phyloP scores from a whole-genome alignment of 139 green algal genomes.

The Diplosphaera chodatii region DNA sequence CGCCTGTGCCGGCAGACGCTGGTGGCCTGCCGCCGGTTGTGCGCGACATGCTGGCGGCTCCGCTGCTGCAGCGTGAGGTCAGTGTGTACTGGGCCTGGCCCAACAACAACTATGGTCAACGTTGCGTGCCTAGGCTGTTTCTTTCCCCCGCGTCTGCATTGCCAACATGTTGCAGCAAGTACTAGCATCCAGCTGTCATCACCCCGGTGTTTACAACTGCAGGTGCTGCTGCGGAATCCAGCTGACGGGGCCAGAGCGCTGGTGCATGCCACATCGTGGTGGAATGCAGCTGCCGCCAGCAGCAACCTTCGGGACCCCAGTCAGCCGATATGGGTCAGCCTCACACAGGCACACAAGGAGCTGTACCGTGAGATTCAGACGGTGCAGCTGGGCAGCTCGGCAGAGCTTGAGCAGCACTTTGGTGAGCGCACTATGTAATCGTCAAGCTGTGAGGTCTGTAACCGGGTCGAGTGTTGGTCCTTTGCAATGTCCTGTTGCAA shows the following conservation, averaged over 20 bases:
- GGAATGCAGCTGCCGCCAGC: constrained; percentile 57
- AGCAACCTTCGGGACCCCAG: constrained; percentile 46
- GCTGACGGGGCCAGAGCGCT: constrained; percentile 38
- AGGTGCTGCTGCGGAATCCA: constrained; percentile 42
- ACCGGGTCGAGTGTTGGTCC: too few relatives aligned
- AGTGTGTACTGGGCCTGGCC: too few relatives aligned
- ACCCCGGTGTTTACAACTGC: neutral
- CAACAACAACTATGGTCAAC: too few relatives aligned
- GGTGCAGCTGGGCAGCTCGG: constrained; percentile 60
- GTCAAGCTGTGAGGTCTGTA: too few relatives aligned
- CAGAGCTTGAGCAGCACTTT: constrained; percentile 45
- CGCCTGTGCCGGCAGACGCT: constrained; percentile 27
- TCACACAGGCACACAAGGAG: constrained; percentile 69
- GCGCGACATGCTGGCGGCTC: constrained; percentile 39
- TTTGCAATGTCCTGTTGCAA: too few relatives aligned
- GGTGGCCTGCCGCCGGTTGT: constrained; percentile 34
- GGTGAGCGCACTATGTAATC: too few relatives aligned
- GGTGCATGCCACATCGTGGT: constrained; percentile 92
- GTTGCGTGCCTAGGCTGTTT: too few relatives aligned
- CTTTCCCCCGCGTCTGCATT: too few relatives aligned
- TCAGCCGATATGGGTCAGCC: constrained; percentile 79
- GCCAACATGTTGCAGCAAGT: too few relatives aligned
- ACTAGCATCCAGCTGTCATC: too few relatives aligned
- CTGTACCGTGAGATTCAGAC: constrained; percentile 71
- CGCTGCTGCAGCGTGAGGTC: constrained; percentile 66